A percentile compares a stretch with the other conserved stretches of the same genome.
These are phyloP conservation scores for Azolla pinnata DNA, from an alignment of 75 land plant species.

Conservation along the genomic window DNA sequence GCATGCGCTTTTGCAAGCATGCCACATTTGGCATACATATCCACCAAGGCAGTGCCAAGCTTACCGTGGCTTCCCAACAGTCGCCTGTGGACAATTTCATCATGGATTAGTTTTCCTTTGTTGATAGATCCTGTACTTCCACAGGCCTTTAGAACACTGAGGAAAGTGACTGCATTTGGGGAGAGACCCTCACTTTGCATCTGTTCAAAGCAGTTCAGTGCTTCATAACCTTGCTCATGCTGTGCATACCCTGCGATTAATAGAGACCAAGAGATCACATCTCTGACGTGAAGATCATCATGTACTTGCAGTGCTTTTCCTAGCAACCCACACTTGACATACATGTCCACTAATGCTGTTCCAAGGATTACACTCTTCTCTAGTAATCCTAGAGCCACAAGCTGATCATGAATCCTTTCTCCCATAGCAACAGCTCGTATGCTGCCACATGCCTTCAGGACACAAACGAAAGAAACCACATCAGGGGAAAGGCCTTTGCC, in stretches of 20 bases:
- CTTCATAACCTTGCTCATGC: constrained; percentile 20
- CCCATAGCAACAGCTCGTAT: not conserved
- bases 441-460: not conserved
- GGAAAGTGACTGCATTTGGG: constrained; percentile 17
- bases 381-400: not conserved
- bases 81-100: constrained; percentile 5
- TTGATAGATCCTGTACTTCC: constrained; percentile 9
- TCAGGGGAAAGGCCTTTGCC: not conserved
- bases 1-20: constrained; percentile 5
- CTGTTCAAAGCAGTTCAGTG: constrained; percentile 17
- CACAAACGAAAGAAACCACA: not conserved
- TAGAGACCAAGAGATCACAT: constrained; percentile 20
- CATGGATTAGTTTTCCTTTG: constrained; percentile 20
- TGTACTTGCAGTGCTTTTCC: constrained; percentile 15
- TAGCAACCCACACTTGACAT: constrained; percentile 20
- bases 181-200: constrained; percentile 17
- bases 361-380: not conserved
- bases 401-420: not conserved
- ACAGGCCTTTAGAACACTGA: constrained; percentile 15
- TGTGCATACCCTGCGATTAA: constrained; percentile 26
- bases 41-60: constrained; percentile 19
- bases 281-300: constrained; percentile 6
- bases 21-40: constrained; percentile 28
- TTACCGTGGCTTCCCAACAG: constrained; percentile 10
- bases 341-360: constrained; percentile 20